Evolutionary conservation across 345 rosid species (phyloP), one percentile per base, ranked within the genome.

Genomic region (Populus nigra): DNA sequence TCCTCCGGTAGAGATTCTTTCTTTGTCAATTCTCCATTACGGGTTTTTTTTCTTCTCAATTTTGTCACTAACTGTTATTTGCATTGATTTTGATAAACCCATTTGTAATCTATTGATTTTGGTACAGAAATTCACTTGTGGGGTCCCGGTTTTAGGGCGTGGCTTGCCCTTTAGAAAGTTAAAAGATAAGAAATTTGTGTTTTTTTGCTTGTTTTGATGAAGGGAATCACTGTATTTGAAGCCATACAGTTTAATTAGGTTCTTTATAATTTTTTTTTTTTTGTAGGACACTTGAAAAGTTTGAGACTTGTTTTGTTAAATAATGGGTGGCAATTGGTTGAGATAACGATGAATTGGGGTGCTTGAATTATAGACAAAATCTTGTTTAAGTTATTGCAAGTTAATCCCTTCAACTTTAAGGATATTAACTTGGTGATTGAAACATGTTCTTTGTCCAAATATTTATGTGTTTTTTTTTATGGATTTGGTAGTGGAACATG

Each of bases 1-100:
- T 82, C 89, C 20, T 80, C 63, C 65, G 91, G 91, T 90, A 82
- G 77, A 62, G 55, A 23, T 31, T 29, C 67, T 36, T 61, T 71
- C 75, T 71, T 55, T 67, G 65, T 1, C 12, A 43, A 11, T 69
- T 18, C 45, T 38, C 13, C 49, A 8, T 65, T 47, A 43, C 33
- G 69, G 49, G 49, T 76, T 33, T 17, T 4, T 8, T 25, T 43
- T 0, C 11, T 69, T 23, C 20, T 62, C 33, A 8, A 8, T 63
- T 68, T 78, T 53, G 61, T 55, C 65, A n/a, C 50, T 35, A 13
- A 27, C 50, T 53, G 47, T 27, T 53, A 4, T 35, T 18, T 69
- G 8, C 27, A 22, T 76, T 69, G 33, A 61, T 41, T 25, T 69
- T 63, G 5, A 3, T 18, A 15, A 43, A 62, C 50, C 71, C 27